These are phyloP conservation scores for Nelumbo lutea DNA, from an alignment of 164 flowering plant species.

Conservation along the genomic window DNA sequence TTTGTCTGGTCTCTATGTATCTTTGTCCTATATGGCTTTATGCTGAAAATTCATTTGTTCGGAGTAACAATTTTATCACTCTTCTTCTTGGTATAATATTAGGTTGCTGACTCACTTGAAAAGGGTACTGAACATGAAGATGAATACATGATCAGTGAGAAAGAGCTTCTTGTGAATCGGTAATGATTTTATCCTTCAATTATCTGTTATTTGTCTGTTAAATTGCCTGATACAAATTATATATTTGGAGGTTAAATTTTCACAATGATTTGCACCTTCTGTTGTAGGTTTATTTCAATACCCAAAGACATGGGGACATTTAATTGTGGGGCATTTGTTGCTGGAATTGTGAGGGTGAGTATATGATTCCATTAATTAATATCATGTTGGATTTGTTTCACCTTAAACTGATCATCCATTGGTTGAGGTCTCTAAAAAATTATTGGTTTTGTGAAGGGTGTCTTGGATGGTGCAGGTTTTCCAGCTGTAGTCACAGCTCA, in stretches of 20 bases:
- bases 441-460: conserved; percentile 55
- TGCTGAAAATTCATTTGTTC: background rate
- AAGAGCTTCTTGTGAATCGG: conserved; percentile 96
- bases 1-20: background rate
- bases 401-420: conserved; percentile 6
- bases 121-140: conserved; percentile 99
- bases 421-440: conserved; percentile 17
- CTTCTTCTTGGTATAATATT: background rate
- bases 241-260: conserved; percentile 2
- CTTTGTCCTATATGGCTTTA: background rate
- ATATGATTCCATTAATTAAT: background rate
- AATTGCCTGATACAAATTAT: background rate
- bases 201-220: background rate
- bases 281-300: conserved; percentile 80
- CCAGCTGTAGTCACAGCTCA: conserved; percentile 99
- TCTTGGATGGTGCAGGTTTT: conserved; percentile 89
- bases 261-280: conserved; percentile 1
- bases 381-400: conserved; percentile 1
- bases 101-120: conserved; percentile 99
- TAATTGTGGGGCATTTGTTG: conserved; percentile 99
- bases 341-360: conserved; percentile 94
- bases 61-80: background rate
- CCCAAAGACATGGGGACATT: conserved; percentile 99
- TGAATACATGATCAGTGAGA: conserved; percentile 99
- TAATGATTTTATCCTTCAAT: conserved; percentile 16